phyloP scores from a whole-genome alignment of 2,329 filamentous ascomycete species.

The Tolypocladium sp. region DNA sequence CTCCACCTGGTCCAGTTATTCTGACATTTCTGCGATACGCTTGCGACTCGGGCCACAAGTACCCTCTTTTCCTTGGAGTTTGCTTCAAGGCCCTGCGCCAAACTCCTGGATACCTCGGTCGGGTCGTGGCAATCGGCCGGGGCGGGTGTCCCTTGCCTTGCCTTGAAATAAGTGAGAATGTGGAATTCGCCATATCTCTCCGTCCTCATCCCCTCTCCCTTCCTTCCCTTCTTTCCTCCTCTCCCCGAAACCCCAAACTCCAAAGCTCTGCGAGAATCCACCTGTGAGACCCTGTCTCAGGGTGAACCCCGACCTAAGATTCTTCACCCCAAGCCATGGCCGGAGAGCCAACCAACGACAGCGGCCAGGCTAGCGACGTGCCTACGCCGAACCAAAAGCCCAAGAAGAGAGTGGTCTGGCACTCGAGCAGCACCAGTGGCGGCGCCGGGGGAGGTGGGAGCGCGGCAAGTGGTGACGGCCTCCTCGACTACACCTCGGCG shows the following conservation, averaged over 20 bases:
- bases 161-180: background rate
- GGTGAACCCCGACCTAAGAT: constrained; percentile 7
- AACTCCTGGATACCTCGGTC: background rate
- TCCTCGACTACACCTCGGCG: constrained; percentile 1
- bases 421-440: constrained; percentile 18
- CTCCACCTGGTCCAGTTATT: background rate
- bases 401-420: constrained; percentile 32
- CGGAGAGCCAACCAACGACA: constrained; percentile 15
- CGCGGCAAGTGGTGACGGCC: constrained; percentile 4
- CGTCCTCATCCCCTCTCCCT: background rate
- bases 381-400: constrained; percentile 23
- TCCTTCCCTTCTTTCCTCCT: background rate
- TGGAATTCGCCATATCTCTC: background rate
- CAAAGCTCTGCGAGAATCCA: background rate
- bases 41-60: background rate
- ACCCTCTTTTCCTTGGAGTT: background rate
- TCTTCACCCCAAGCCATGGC: constrained; percentile 10
- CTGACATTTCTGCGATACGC: background rate
- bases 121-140: background rate
- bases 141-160: background rate
- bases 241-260: background rate
- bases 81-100: background rate
- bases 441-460: constrained; percentile 3
- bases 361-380: constrained; percentile 16
- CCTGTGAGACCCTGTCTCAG: constrained; percentile 15